Evolutionary conservation across 1,284 basidiomycete genomes (phyloP), one percentile per base, ranked within the genome.

Genomic region (Leccinum ponderosum): DNA sequence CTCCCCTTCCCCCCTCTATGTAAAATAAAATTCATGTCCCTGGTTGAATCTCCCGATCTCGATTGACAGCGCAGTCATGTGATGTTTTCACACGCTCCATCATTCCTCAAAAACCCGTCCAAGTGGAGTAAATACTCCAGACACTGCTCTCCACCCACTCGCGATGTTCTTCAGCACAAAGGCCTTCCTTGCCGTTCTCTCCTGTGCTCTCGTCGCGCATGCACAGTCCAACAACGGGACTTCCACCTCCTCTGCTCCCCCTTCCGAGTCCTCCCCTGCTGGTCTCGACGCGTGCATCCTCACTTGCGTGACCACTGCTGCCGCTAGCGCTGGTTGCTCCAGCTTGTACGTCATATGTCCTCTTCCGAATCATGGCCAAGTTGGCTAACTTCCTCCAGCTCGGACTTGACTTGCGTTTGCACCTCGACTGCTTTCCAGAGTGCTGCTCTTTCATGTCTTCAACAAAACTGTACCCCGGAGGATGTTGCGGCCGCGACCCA

Each of bases 351-450:
- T 56, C n/a, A 11, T 6, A 2, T 17, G 12, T 14, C 3, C n/a
- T 33, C 3, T 3, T 11, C 9, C 17, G 4, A 6, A 3, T 25
- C 3, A 2, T 2, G 8, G 14, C 2, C 35, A 14, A 17, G 22
- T 62, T 3, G 62, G 37, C 42, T 44, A 11, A 44, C 27, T 15
- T 3, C 25, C 29, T 4, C 47, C 27, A 75, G 73, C 55, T 53
- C 73, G 0, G 54, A 73, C 51, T 1, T 72, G 6, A 0, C 33
- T 0, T 73, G 71, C 14, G 61, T 65, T 17, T 73, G 71, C 48
- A 58, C 64, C 1, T 73, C 69, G 33, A 14, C n/a, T 1, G 8
- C 62, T 2, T 73, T 72, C 73, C 72, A 73, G 25, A 0, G 3
- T 9, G 56, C 60, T 1, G 68, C 68, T 14, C 4, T 0, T 0